A percentile compares a stretch with the other conserved stretches of the same genome.
Conservation (phyloP, 2,329 filamentous ascomycete species). For the Xylaria arbuscula region DNA sequence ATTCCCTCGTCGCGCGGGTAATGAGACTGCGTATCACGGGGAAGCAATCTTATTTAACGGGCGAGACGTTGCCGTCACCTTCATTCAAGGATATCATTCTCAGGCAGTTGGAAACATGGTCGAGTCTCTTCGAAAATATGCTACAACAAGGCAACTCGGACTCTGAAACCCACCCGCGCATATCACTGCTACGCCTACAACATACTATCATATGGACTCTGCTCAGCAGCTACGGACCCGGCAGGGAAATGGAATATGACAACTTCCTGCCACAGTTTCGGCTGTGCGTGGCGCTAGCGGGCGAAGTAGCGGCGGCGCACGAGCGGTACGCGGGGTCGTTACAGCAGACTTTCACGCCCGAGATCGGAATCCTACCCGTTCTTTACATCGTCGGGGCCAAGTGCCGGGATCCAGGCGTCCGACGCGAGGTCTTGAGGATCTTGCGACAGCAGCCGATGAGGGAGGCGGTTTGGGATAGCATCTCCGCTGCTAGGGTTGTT, state of each 20-base stretch:
- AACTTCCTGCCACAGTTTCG: conserved; percentile 48
- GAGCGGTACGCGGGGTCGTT: conserved; percentile 42
- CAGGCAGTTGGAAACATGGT: conserved; percentile 46
- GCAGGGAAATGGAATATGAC: conserved; percentile 49
- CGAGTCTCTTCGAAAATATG: conserved; percentile 45
- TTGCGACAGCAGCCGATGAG: conserved; percentile 44
- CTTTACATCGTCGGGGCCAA: conserved; percentile 53
- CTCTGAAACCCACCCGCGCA: conserved; percentile 35
- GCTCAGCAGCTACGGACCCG: conserved; percentile 43
- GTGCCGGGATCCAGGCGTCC: conserved; percentile 51
- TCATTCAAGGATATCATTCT: conserved; percentile 37
- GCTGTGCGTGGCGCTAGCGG: conserved; percentile 44
- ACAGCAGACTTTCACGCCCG: conserved; percentile 50
- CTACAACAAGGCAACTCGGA: conserved; percentile 37
- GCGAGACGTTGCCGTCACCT: conserved; percentile 23
- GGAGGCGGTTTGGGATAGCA: conserved; percentile 53
- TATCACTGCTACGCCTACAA: conserved; percentile 50
- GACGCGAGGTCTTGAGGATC: conserved; percentile 48
- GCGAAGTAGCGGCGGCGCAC: conserved; percentile 40
- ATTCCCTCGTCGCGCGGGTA: conserved; percentile 47
- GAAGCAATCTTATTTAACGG: conserved; percentile 37
- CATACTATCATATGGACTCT: conserved; percentile 47
- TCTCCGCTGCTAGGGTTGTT: conserved; percentile 46
- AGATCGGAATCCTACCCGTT: conserved; percentile 50
- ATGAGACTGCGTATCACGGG: conserved; percentile 48